These are phyloP conservation scores for Aleurites moluccanus DNA, from an alignment of 441 rosid genomes.

Conservation along the genomic window DNA sequence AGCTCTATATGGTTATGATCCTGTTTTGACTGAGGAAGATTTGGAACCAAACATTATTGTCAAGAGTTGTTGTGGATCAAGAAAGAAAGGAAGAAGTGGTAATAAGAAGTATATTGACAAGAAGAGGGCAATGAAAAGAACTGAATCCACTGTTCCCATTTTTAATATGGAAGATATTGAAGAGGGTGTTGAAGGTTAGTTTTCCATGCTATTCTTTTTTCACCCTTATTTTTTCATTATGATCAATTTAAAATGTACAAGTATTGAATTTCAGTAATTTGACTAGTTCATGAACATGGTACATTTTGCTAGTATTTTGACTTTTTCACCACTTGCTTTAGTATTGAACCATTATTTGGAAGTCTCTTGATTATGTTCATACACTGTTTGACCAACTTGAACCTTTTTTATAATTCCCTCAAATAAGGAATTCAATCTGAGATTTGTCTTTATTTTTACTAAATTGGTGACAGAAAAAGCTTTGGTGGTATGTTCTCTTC, in stretches of 20 bases:
- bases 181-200: conserved; percentile 96
- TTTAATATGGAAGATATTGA: conserved; percentile 98
- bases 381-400: background rate
- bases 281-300: background rate
- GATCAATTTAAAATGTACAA: background rate
- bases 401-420: background rate
- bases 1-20: conserved; percentile 96
- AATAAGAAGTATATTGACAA: conserved; percentile 73
- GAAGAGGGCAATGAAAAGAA: conserved; percentile 73
- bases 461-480: conserved; percentile 7
- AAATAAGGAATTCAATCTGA: background rate
- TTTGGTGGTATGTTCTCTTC: background rate
- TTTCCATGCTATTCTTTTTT: conserved; percentile 1
- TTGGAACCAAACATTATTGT: conserved; percentile 88
- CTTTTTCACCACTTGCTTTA: background rate
- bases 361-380: background rate
- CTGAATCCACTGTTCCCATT: conserved; percentile 93
- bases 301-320: background rate
- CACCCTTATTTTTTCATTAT: background rate
- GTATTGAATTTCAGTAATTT: conserved; percentile 6
- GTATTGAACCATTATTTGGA: background rate
- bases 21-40: conserved; percentile 91
- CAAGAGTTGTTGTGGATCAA: conserved; percentile 93
- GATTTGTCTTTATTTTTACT: conserved; percentile 10
- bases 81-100: conserved; percentile 73